phyloP scores from a whole-genome alignment of 2,329 filamentous ascomycete genomes.

The Phialophora macrospora region DNA sequence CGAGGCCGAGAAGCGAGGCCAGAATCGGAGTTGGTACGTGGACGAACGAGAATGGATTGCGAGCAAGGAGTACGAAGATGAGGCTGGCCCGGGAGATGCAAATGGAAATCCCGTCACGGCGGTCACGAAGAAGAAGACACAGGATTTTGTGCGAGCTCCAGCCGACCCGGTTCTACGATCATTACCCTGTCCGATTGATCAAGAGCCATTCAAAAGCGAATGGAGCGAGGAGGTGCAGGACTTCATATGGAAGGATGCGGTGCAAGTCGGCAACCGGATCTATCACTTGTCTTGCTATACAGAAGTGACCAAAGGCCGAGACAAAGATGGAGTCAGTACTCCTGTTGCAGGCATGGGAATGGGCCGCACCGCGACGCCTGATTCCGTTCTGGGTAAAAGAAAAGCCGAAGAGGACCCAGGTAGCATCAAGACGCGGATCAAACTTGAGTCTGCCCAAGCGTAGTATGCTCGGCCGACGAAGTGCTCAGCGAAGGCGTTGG shows the following conservation, averaged over 20 bases:
- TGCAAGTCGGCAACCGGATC: constrained; percentile 75
- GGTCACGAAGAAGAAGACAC: constrained; percentile 60
- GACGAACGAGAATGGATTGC: constrained; percentile 92
- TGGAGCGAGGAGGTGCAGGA: constrained; percentile 94
- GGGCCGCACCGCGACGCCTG: constrained; percentile 59
- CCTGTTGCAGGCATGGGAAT: constrained; percentile 41
- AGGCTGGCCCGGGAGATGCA: constrained; percentile 51
- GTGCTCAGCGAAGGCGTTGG: constrained; percentile 15
- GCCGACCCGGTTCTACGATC: constrained; percentile 76
- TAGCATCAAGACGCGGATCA: constrained; percentile 39
- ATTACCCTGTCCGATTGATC: constrained; percentile 87
- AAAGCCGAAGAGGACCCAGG: constrained; percentile 63
- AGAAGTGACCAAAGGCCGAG: constrained; percentile 73
- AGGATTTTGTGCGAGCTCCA: constrained; percentile 80
- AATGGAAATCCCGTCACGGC: constrained; percentile 44
- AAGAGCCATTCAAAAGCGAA: constrained; percentile 89
- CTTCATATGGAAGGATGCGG: constrained; percentile 93
- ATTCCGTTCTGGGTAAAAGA: constrained; percentile 72
- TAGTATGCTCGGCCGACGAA: constrained; percentile 2
- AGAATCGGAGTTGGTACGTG: constrained; percentile 93
- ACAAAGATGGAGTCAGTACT: constrained; percentile 45
- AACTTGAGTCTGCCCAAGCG: constrained; percentile 39
- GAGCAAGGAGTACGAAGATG: constrained; percentile 78
- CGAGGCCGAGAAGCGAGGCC: constrained; percentile 81
- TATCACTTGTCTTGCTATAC: constrained; percentile 90